Base-by-base conservation (phyloP, 768 basidiomycete species). In the Kwoniella heveanensis region DNA sequence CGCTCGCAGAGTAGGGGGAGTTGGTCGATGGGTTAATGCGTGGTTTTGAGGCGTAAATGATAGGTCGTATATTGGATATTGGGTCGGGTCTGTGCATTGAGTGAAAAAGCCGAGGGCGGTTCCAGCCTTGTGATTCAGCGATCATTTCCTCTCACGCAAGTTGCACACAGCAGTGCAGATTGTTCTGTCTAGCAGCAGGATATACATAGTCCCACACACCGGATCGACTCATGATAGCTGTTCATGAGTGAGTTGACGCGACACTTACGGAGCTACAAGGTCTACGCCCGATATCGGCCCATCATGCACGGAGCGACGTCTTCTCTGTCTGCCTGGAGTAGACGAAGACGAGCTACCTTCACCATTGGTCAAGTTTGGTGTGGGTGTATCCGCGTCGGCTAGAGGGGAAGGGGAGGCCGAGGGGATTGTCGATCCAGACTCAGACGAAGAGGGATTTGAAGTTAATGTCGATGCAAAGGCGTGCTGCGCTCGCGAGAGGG, bases 41-140 rank as follows among this genome's bases (percentile, higher is more conserved):
- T 7, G 69, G 54, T n/a, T 57, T 61, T 7, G 69, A 73, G 22
- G 69, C 71, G 57, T 77, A 77, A 9, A 74, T 74, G 26, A 77
- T 66, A 0, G 76, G 76, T 22, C 76, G 69, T 55, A 77, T 70
- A 48, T 77, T 74, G 4, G 76, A 77, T n/a, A 59, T n/a, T 15
- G 73, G 73, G 62, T 77, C 76, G 19, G 76, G 76, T 21, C 75
- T 77, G 47, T 21, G n/a, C n/a, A n/a, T n/a, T n/a, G n/a, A n/a
- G n/a, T n/a, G n/a, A n/a, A n/a, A n/a, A n/a, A n/a, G n/a, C n/a
- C n/a, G n/a, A n/a, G n/a, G n/a, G n/a, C n/a, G n/a, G n/a, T n/a
- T n/a, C n/a, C n/a, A n/a, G n/a, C n/a, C n/a, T n/a, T n/a, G n/a
- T n/a, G n/a, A n/a, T n/a, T n/a, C n/a, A n/a, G n/a, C n/a, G n/a